phyloP scores from a whole-genome alignment of 2,329 filamentous ascomycete genomes.

The Arthrobotrys musiformis region DNA sequence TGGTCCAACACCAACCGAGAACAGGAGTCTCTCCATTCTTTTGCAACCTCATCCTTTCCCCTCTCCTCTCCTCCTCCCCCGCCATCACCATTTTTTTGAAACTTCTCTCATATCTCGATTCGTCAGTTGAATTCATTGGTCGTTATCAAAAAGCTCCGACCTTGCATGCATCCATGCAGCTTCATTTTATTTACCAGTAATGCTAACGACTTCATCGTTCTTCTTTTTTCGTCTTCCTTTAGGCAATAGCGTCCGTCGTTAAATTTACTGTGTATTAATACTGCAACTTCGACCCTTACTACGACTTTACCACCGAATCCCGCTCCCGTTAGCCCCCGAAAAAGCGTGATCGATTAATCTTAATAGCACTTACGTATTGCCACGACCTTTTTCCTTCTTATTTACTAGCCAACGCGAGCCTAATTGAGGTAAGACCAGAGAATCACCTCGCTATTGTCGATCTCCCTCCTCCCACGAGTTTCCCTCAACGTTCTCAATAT shows the following conservation, averaged over 20 bases:
- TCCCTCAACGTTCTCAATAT: conserved; percentile 23
- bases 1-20: conserved; percentile 21
- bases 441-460: conserved; percentile 39
- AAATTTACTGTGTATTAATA: conserved; percentile 36
- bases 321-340: conserved; percentile 4
- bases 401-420: conserved; percentile 45
- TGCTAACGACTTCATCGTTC: conserved; percentile 44
- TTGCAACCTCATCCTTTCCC: not conserved
- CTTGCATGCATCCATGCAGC: not conserved
- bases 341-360: conserved; percentile 37
- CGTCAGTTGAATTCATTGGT: not conserved
- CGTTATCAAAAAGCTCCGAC: not conserved
- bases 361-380: conserved; percentile 34
- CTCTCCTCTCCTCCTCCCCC: not conserved
- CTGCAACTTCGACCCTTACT: not conserved
- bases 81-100: conserved; percentile 16
- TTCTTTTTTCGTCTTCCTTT: not conserved
- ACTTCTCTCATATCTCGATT: not conserved
- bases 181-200: conserved; percentile 5
- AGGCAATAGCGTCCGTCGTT: conserved; percentile 49
- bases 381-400: not conserved
- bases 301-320: conserved; percentile 2
- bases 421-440: conserved; percentile 54
- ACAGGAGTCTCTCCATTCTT: conserved; percentile 14
- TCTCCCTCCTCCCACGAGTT: conserved; percentile 4